phyloP scores from a whole-genome alignment of 2,329 filamentous ascomycete species.

The Penicillium expansum region DNA sequence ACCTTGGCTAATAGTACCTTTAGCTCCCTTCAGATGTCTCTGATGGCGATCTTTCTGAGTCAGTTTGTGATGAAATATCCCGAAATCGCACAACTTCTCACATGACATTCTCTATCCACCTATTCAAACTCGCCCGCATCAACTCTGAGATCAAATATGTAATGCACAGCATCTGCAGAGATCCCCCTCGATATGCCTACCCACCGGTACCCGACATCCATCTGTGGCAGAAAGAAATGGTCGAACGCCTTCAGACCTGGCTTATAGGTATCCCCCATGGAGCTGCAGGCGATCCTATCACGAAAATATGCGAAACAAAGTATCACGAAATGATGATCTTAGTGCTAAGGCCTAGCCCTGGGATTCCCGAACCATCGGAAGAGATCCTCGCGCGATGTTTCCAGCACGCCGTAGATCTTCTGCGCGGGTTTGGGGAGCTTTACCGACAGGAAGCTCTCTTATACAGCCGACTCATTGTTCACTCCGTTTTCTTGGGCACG shows the following conservation, averaged over 20 bases:
- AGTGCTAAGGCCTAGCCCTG: conserved; percentile 52
- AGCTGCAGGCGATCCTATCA: conserved; percentile 8
- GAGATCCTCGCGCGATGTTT: conserved; percentile 45
- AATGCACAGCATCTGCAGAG: conserved; percentile 52
- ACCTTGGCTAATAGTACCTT: conserved; percentile 1
- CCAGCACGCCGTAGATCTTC: conserved; percentile 42
- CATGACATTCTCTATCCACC: conserved; percentile 48
- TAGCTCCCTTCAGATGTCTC: conserved; percentile 24
- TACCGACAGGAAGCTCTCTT: conserved; percentile 48
- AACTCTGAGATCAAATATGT: conserved; percentile 61
- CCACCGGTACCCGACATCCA: conserved; percentile 47
- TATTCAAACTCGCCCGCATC: conserved; percentile 45
- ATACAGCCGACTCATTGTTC: conserved; percentile 51
- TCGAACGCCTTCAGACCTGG: conserved; percentile 45
- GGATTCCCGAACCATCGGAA: conserved; percentile 49
- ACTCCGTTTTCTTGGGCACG: conserved; percentile 49
- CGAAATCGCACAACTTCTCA: conserved; percentile 19
- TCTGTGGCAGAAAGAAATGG: conserved; percentile 48
- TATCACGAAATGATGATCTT: conserved; percentile 53
- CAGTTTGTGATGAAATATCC: not conserved
- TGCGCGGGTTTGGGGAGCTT: conserved; percentile 44
- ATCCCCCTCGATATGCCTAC: conserved; percentile 50
- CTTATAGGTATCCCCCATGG: conserved; percentile 36
- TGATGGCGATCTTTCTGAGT: conserved; percentile 14
- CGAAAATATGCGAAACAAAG: conserved; percentile 43